Evolutionary conservation across 768 basidiomycete species (phyloP).

Genomic region (Phlegmacium glaucopus): DNA sequence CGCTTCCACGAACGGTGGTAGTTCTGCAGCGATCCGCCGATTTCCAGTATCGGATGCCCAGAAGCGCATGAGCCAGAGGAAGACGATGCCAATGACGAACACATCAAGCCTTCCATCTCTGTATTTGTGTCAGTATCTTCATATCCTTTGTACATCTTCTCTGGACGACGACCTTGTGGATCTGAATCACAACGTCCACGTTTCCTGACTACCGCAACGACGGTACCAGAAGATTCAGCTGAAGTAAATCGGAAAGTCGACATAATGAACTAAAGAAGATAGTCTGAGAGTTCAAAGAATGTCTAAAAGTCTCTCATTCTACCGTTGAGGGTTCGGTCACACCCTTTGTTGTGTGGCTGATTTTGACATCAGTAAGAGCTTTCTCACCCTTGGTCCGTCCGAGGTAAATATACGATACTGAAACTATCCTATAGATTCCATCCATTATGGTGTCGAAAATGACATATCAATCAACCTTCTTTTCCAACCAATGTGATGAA

Average conservation of each 20-base stretch:
- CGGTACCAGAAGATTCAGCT: not conserved
- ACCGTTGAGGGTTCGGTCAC: too few species aligned
- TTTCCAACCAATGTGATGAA: too few species aligned
- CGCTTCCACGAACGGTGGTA: conserved; percentile 15
- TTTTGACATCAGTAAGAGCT: too few species aligned
- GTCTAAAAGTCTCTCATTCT: too few species aligned
- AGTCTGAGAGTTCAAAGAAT: too few species aligned
- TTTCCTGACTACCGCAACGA: conserved; percentile 9
- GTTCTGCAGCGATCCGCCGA: not conserved
- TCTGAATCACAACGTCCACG: conserved; percentile 22
- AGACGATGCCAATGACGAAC: conserved; percentile 1
- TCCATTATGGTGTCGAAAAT: too few species aligned
- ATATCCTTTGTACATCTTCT: conserved; percentile 15
- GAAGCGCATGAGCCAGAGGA: not conserved
- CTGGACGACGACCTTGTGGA: conserved; percentile 13
- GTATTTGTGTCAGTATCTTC: conserved; percentile 16
- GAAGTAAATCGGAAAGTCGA: not conserved
- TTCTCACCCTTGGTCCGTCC: too few species aligned
- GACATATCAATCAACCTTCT: too few species aligned
- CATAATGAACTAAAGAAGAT: too few species aligned
- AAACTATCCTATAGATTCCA: too few species aligned
- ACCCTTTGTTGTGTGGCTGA: too few species aligned
- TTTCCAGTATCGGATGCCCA: not conserved
- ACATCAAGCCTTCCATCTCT: conserved; percentile 14
- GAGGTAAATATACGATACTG: too few species aligned